These are phyloP conservation scores for Tribonema minus DNA, from an alignment of 108 stramenopile genomes.

Conservation along the genomic window DNA sequence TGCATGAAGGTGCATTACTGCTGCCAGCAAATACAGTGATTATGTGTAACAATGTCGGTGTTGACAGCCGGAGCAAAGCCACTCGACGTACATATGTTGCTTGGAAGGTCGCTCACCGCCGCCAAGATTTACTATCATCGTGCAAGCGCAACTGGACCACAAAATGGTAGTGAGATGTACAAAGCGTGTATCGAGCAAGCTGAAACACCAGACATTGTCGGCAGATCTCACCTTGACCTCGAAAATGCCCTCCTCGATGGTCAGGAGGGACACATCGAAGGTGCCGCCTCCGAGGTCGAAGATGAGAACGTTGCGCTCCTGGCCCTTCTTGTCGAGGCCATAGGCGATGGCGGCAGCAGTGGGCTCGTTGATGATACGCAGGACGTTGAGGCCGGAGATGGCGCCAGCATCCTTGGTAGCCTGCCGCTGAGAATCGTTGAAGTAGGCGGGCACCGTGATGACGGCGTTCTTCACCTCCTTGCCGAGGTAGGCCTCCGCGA, in stretches of 20 bases:
- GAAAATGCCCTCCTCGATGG: constrained; percentile 99
- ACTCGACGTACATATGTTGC: too few relatives aligned
- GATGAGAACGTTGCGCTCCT: constrained; percentile 87
- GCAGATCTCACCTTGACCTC: constrained; percentile 99
- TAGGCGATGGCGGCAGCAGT: constrained; percentile 98
- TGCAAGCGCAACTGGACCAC: too few relatives aligned
- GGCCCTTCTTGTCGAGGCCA: constrained; percentile 87
- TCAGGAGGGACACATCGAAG: constrained; percentile 92
- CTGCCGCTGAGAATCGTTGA: constrained; percentile 98
- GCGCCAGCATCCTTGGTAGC: too few relatives aligned
- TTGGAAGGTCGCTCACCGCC: too few relatives aligned
- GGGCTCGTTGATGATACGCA: constrained; percentile 99
- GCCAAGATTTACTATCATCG: too few relatives aligned
- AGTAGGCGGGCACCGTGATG: constrained; percentile 97
- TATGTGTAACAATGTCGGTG: too few relatives aligned
- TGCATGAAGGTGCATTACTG: too few relatives aligned
- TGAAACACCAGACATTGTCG: constrained; percentile 95
- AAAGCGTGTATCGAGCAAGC: constrained; percentile 90
- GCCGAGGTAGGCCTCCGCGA: constrained; percentile 92
- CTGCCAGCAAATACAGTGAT: too few relatives aligned
- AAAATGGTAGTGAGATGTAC: too few relatives aligned
- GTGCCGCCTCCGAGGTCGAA: constrained; percentile 97
- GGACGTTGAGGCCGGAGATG: constrained; percentile 91
- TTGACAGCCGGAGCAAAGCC: too few relatives aligned
- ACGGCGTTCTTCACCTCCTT: constrained; percentile 93